A percentile compares a stretch with the other conserved stretches of the same genome.
phyloP scores from a whole-genome alignment of 495 filamentous ascomycete species.

The Aspergillus biplanus region DNA sequence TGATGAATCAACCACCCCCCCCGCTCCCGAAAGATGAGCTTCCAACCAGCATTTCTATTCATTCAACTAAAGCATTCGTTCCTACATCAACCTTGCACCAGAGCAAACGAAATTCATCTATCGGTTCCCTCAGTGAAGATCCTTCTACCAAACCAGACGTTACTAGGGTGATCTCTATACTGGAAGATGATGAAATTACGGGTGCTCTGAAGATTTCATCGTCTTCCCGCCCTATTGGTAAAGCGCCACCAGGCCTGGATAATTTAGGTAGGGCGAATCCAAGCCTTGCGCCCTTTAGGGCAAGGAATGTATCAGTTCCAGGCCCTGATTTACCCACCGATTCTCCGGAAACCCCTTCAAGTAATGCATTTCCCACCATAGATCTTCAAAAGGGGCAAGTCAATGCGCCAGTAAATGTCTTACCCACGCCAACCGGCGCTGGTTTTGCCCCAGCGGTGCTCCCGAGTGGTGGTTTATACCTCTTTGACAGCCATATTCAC shows the following conservation, averaged over 20 bases:
- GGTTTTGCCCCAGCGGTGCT: constrained; percentile 59
- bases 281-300: constrained; percentile 69
- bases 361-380: constrained; percentile 63
- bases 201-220: constrained; percentile 45
- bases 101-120: constrained; percentile 37
- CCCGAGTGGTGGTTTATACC: constrained; percentile 69
- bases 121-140: constrained; percentile 38
- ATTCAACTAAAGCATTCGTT: constrained; percentile 22
- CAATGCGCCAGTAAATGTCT: constrained; percentile 57
- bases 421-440: constrained; percentile 69
- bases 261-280: constrained; percentile 77
- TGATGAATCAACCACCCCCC: constrained; percentile 29
- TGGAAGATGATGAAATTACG: constrained; percentile 43
- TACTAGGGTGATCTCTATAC: constrained; percentile 40
- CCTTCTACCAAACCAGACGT: constrained; percentile 35
- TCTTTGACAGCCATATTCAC: constrained; percentile 86
- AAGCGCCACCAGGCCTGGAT: constrained; percentile 56
- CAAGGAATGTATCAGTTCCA: constrained; percentile 75
- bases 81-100: constrained; percentile 30
- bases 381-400: constrained; percentile 50
- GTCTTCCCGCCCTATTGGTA: constrained; percentile 51
- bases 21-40: constrained; percentile 38
- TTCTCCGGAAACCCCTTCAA: constrained; percentile 76
- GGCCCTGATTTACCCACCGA: constrained; percentile 67
- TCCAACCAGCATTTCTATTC: constrained; percentile 26